Percentiles rank a stretch among this genome's conserved stretches.
These are phyloP conservation scores for Tricladium varicosporioides DNA, from an alignment of 2,329 filamentous ascomycete species.

Conservation along the genomic window DNA sequence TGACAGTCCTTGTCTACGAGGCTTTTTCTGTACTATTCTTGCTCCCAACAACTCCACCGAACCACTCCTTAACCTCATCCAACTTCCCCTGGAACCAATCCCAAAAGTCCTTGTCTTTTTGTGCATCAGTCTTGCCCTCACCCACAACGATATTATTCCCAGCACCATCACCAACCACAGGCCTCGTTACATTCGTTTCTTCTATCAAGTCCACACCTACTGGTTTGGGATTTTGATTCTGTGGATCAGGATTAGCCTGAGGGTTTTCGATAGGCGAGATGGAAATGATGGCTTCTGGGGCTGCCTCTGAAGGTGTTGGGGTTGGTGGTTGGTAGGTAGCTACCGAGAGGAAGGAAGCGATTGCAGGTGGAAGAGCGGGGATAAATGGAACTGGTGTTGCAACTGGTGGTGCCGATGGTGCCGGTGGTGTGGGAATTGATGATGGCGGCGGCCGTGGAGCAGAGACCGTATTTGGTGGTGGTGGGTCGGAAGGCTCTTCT, in stretches of 20 bases:
- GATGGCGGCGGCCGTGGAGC: not conserved
- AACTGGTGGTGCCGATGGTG: not conserved
- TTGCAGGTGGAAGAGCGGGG: too few species aligned
- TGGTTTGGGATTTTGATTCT: conserved; percentile 21
- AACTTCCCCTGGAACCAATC: conserved; percentile 51
- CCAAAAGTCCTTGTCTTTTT: conserved; percentile 42
- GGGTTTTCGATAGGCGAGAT: conserved; percentile 32
- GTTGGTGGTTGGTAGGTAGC: not conserved
- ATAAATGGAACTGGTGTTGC: too few species aligned
- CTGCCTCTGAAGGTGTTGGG: conserved; percentile 9
- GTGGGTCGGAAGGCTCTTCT: conserved; percentile 54
- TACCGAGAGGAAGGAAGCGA: not conserved
- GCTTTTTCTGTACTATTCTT: not conserved
- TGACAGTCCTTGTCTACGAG: not conserved
- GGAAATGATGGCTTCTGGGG: conserved; percentile 22
- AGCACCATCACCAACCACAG: conserved; percentile 23
- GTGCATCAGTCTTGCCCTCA: conserved; percentile 14
- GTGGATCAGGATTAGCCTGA: conserved; percentile 26
- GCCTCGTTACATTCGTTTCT: conserved; percentile 22
- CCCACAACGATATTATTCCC: too few species aligned
- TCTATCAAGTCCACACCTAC: conserved; percentile 30
- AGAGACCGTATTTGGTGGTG: conserved; percentile 8
- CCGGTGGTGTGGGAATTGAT: not conserved
- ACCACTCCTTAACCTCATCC: conserved; percentile 37
- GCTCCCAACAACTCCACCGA: conserved; percentile 2